phyloP scores from a whole-genome alignment of 148 eudicot genomes.

The Rhododendron ovatum region DNA sequence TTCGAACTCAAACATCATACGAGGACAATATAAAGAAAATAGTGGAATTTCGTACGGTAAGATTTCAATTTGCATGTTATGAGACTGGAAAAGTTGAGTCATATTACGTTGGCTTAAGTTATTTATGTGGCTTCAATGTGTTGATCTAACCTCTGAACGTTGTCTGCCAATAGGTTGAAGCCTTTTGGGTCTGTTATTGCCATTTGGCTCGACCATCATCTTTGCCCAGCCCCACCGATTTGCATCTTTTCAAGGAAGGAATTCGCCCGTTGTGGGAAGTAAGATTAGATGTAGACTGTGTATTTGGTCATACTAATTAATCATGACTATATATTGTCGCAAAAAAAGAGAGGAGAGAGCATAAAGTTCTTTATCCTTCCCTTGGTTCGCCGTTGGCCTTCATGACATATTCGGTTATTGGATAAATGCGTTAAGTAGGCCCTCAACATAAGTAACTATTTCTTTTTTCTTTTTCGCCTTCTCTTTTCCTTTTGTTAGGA shows the following conservation, averaged over 20 bases:
- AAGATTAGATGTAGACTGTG: background rate
- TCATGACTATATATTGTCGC: background rate
- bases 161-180: slow-evolving; percentile 61
- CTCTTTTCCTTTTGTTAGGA: slow-evolving; percentile 42
- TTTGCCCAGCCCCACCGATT: slow-evolving; percentile 90
- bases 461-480: background rate
- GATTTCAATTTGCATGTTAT: background rate
- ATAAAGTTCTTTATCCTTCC: background rate
- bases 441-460: background rate
- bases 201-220: slow-evolving; percentile 83
- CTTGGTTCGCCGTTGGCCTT: background rate
- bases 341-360: background rate
- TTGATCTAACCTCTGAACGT: slow-evolving; percentile 7
- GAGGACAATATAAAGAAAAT: slow-evolving; percentile 88
- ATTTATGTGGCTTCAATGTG: background rate
- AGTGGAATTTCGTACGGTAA: slow-evolving; percentile 82
- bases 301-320: background rate
- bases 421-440: background rate
- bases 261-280: slow-evolving; percentile 99
- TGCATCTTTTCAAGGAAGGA: slow-evolving; percentile 95
- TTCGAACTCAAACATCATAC: slow-evolving; percentile 71
- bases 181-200: slow-evolving; percentile 91
- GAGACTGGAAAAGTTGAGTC: background rate
- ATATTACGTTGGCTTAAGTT: background rate
- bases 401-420: background rate